phyloP scores from a whole-genome alignment of 2,329 filamentous ascomycete species.

The Cladosporium velox region DNA sequence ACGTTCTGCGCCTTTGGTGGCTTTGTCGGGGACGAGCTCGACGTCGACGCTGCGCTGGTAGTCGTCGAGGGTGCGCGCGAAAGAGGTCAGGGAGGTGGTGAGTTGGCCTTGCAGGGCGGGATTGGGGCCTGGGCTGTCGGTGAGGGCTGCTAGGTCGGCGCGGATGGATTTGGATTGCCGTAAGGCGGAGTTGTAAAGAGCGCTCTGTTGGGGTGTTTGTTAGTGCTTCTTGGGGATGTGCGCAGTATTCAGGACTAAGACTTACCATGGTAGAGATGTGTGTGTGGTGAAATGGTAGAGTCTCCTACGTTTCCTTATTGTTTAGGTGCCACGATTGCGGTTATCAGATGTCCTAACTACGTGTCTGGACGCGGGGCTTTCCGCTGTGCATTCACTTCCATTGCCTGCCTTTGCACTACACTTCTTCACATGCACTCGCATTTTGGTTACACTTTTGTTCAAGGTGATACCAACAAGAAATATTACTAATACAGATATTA shows the following conservation, averaged over 20 bases:
- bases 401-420: neutral
- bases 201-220: conserved; percentile 55
- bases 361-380: conserved; percentile 11
- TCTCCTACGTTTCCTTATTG: conserved; percentile 14
- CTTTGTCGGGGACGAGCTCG: conserved; percentile 87
- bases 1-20: conserved; percentile 84
- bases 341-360: conserved; percentile 3
- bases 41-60: conserved; percentile 83
- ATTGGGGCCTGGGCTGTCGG: conserved; percentile 53
- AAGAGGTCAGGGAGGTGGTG: conserved; percentile 75
- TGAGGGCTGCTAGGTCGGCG: conserved; percentile 66
- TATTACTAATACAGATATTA: neutral
- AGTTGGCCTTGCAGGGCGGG: conserved; percentile 62
- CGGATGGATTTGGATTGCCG: conserved; percentile 81
- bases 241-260: neutral
- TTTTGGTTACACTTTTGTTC: neutral
- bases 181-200: conserved; percentile 80
- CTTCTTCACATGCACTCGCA: neutral
- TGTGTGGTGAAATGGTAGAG: neutral
- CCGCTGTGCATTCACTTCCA: conserved; percentile 13
- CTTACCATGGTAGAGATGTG: conserved; percentile 13
- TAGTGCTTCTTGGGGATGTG: neutral
- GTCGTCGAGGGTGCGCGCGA: conserved; percentile 88
- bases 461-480: neutral
- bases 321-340: neutral